A percentile compares a stretch with the other conserved stretches of the same genome.
phyloP scores from a whole-genome alignment of 208 protist species.

The Borovskyia barvae region DNA sequence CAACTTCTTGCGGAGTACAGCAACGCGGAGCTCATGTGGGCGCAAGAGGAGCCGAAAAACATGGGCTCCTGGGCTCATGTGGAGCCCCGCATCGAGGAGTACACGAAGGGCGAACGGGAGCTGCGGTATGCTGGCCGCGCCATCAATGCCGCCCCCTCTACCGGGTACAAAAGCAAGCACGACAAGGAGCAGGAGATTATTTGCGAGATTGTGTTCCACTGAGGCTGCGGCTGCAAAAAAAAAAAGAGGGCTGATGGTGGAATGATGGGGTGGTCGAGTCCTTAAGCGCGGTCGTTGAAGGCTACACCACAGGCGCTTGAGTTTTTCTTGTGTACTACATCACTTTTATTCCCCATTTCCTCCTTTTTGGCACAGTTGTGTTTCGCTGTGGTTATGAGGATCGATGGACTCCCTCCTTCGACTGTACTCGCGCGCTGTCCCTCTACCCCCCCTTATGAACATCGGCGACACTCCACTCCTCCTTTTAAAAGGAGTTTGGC shows the following conservation, averaged over 20 bases:
- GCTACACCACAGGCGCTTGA: too few relatives aligned
- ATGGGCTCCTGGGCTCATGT: constrained; percentile 93
- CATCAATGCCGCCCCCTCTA: constrained; percentile 57
- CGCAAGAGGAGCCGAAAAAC: constrained; percentile 98
- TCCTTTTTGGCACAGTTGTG: too few relatives aligned
- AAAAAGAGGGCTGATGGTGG: background rate
- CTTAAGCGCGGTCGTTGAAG: too few relatives aligned
- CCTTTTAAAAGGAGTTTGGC: too few relatives aligned
- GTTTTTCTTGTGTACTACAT: too few relatives aligned
- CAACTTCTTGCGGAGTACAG: constrained; percentile 79
- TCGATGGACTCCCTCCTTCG: too few relatives aligned
- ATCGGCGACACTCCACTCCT: too few relatives aligned
- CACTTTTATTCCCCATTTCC: too few relatives aligned
- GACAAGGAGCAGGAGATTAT: constrained; percentile 75
- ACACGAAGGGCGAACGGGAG: constrained; percentile 57
- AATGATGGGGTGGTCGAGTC: background rate
- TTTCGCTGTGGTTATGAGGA: too few relatives aligned
- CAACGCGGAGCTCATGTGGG: constrained; percentile 93
- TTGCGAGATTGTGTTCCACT: constrained; percentile 33
- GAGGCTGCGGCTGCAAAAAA: background rate
- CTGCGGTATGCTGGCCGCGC: constrained; percentile 63
- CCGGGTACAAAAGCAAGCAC: constrained; percentile 72
- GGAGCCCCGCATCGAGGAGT: constrained; percentile 77
- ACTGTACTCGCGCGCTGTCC: too few relatives aligned
- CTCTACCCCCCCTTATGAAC: too few relatives aligned